phyloP scores from a whole-genome alignment of 2,329 filamentous ascomycete species.

The Fusarium sp. region DNA sequence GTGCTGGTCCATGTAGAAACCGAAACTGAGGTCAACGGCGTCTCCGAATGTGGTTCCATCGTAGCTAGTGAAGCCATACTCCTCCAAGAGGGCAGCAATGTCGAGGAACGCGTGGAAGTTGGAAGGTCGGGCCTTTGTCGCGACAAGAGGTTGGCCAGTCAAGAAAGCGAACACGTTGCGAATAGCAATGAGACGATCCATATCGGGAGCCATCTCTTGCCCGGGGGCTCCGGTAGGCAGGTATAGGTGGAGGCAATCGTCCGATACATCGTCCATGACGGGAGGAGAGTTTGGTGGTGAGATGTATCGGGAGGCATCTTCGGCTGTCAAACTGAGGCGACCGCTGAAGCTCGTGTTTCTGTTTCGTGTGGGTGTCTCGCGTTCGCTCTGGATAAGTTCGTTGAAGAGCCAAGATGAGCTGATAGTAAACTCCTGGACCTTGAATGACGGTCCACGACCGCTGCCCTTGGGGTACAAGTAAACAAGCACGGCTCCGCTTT shows the following conservation, averaged over 20 bases:
- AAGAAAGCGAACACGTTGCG: conserved; percentile 75
- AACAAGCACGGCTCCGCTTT: conserved; percentile 66
- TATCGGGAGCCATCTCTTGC: conserved; percentile 52
- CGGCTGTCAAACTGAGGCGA: conserved; percentile 59
- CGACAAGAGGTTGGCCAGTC: conserved; percentile 71
- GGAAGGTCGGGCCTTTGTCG: conserved; percentile 63
- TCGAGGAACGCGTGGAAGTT: conserved; percentile 66
- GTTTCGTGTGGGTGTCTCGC: conserved; percentile 49
- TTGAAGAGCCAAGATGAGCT: conserved; percentile 66
- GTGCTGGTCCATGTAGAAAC: conserved; percentile 81
- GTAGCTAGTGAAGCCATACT: conserved; percentile 67
- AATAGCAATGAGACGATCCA: conserved; percentile 68
- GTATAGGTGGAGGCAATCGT: conserved; percentile 62
- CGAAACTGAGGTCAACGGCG: conserved; percentile 72
- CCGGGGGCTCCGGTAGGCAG: conserved; percentile 58
- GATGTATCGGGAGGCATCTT: conserved; percentile 59
- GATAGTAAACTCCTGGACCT: conserved; percentile 65
- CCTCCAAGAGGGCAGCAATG: conserved; percentile 64
- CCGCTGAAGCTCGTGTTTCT: conserved; percentile 60
- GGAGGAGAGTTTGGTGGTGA: conserved; percentile 55
- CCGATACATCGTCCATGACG: conserved; percentile 49
- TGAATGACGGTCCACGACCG: conserved; percentile 68
- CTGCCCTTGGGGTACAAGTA: conserved; percentile 65
- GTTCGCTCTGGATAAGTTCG: conserved; percentile 62
- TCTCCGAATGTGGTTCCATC: conserved; percentile 70